Evolutionary conservation across 2,329 filamentous ascomycete genomes (phyloP).

Genomic region (Trichoderma sp.): DNA sequence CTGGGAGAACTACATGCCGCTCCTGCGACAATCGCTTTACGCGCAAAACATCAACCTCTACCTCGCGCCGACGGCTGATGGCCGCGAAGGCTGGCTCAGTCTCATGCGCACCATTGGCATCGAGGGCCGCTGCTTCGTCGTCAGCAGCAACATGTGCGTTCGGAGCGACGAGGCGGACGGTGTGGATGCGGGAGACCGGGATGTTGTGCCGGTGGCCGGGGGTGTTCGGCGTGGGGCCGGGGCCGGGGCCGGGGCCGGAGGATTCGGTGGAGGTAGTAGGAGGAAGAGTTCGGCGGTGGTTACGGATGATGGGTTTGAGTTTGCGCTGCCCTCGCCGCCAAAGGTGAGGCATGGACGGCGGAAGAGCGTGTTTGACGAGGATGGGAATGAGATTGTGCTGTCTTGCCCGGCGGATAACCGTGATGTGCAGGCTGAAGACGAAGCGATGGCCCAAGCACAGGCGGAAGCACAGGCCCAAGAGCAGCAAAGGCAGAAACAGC

Average conservation of each 20-base stretch:
- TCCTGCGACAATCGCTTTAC: constrained; percentile 82
- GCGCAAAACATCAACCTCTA: constrained; percentile 90
- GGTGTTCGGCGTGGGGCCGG: constrained; percentile 14
- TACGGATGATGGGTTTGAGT: constrained; percentile 52
- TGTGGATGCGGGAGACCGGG: background rate
- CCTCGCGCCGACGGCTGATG: constrained; percentile 86
- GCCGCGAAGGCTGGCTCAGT: constrained; percentile 76
- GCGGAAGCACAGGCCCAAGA: background rate
- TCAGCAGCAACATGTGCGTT: constrained; percentile 83
- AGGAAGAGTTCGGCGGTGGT: constrained; percentile 46
- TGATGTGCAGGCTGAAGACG: constrained; percentile 1
- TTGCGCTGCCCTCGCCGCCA: constrained; percentile 47
- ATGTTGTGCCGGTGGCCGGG: constrained; percentile 7
- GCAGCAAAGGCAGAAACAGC: background rate
- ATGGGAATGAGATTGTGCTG: constrained; percentile 59
- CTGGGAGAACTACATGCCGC: constrained; percentile 97
- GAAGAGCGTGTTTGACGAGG: constrained; percentile 53
- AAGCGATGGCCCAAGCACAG: background rate
- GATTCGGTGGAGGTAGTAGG: background rate
- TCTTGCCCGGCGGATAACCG: constrained; percentile 36
- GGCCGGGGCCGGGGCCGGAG: background rate
- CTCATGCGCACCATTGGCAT: constrained; percentile 80
- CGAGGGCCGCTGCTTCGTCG: constrained; percentile 83
- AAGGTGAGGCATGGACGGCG: constrained; percentile 37
- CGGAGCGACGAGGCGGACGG: background rate